Evolutionary conservation across 2,329 filamentous ascomycete genomes (phyloP), one percentile per base, ranked within the genome.

Genomic region (Neurospora crassa): DNA sequence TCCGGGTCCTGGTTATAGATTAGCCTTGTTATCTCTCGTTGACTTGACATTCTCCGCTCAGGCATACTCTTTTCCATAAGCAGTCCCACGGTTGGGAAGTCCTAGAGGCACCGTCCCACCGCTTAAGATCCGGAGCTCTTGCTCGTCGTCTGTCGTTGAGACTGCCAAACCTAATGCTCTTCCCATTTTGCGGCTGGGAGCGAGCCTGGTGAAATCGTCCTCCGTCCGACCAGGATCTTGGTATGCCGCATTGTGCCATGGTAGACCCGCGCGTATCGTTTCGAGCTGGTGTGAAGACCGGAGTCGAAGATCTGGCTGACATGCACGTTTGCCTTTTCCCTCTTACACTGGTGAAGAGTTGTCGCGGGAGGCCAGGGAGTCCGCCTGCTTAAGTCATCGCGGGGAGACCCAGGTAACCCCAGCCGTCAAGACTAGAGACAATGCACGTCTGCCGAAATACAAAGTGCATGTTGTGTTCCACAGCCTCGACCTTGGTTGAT

Each of bases 1-100:
- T 93, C 91, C 2, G 87, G 83, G 75, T 94, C 92, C 91, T 94
- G 47, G 11, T 73, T n/a, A 67, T n/a, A 45, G 34, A 40, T 77
- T 71, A 68, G 59, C 7, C 47, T 68, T 34, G 3, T 14, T 59
- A 10, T 59, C 47, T 18, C 14, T 5, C 4, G 14, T 59, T 34
- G 12, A 59, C 24, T 59, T 18, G 24, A 34, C 24, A 34, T 29
- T 59, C 7, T 2, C 45, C 37, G 5, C 29, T 42, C 20, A 0
- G 3, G 79, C 84, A 77, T 77, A 87, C 86, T 77, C 82, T 82
- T 75, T 59, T 59, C 14, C 81, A 81, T 53, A 87, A 75, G 42
- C 79, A 80, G 70, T 87, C 82, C 86, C 86, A 88, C 18, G 79
- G 75, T 16, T 77, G 75, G 70, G 78, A 82, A 1, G 81, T 80